A percentile compares a stretch with the other conserved stretches of the same genome.
These are phyloP conservation scores for Saccharomycopsis javanensis DNA, from an alignment of 805 yeast species.

Conservation along the genomic window DNA sequence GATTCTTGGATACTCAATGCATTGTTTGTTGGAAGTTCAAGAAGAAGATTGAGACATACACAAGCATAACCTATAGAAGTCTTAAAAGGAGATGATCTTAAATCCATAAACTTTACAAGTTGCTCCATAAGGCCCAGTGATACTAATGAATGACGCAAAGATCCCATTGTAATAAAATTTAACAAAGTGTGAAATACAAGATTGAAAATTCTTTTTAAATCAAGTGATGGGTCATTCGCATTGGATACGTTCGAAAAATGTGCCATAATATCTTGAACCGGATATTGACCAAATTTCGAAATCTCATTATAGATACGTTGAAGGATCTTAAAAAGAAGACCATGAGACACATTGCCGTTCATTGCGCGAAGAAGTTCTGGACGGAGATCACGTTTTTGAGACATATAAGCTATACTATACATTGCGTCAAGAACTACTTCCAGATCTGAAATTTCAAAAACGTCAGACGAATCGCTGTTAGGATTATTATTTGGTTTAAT, in stretches of 20 bases:
- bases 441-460: not conserved
- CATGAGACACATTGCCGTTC: constrained; percentile 84
- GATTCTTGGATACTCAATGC: constrained; percentile 38
- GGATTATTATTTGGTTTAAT: constrained; percentile 38
- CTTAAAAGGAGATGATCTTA: constrained; percentile 41
- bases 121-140: constrained; percentile 70
- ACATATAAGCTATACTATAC: constrained; percentile 58
- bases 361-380: constrained; percentile 66
- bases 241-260: constrained; percentile 23
- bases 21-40: constrained; percentile 28
- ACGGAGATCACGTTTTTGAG: constrained; percentile 60
- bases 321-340: constrained; percentile 62
- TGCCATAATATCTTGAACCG: constrained; percentile 30
- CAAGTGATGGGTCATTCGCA: constrained; percentile 29
- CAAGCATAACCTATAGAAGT: constrained; percentile 52
- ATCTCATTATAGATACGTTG: constrained; percentile 45
- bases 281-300: constrained; percentile 20
- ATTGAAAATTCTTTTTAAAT: constrained; percentile 23
- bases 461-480: constrained; percentile 28
- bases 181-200: not conserved
- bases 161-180: not conserved
- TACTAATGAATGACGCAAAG: constrained; percentile 6
- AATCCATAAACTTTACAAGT: constrained; percentile 48
- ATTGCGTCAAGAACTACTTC: constrained; percentile 38
- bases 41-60: not conserved